These are phyloP conservation scores for Calonectria ilicicola DNA, from an alignment of 2,329 filamentous ascomycete species.

Conservation along the genomic window DNA sequence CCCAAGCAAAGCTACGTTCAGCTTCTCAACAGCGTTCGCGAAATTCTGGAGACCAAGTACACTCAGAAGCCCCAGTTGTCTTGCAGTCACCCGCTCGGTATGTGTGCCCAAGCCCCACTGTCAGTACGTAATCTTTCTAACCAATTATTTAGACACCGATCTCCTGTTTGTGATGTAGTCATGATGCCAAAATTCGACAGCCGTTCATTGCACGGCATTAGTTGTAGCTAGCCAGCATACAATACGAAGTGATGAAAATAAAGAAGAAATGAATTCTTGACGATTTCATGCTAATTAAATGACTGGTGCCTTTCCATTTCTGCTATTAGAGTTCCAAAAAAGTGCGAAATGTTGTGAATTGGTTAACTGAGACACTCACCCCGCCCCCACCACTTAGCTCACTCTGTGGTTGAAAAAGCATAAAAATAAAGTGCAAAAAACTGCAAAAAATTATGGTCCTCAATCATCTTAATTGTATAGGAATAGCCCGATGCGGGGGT, in stretches of 20 bases:
- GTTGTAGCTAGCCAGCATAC: neutral
- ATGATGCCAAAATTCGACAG: neutral
- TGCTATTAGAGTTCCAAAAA: neutral
- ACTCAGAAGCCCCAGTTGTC: constrained; percentile 95
- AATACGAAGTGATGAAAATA: constrained; percentile 12
- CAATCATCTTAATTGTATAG: constrained; percentile 39
- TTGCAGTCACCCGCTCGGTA: constrained; percentile 95
- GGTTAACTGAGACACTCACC: neutral
- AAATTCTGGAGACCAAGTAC: constrained; percentile 88
- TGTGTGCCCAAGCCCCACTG: constrained; percentile 48
- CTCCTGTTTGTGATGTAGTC: constrained; percentile 74
- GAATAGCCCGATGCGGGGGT: constrained; percentile 54
- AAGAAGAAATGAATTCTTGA: neutral
- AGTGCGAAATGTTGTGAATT: neutral
- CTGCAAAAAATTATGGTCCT: neutral
- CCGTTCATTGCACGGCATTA: neutral
- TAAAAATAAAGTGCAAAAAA: neutral
- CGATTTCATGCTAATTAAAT: neutral
- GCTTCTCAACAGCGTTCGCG: constrained; percentile 93
- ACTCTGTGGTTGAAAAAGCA: too few relatives aligned
- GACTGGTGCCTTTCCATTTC: neutral
- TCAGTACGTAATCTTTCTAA: constrained; percentile 1
- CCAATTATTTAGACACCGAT: constrained; percentile 65
- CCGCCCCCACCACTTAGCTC: neutral
- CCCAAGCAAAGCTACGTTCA: constrained; percentile 97